These are phyloP conservation scores for Cyclotella baltica DNA, from an alignment of 108 stramenopile genomes.

Conservation along the genomic window DNA sequence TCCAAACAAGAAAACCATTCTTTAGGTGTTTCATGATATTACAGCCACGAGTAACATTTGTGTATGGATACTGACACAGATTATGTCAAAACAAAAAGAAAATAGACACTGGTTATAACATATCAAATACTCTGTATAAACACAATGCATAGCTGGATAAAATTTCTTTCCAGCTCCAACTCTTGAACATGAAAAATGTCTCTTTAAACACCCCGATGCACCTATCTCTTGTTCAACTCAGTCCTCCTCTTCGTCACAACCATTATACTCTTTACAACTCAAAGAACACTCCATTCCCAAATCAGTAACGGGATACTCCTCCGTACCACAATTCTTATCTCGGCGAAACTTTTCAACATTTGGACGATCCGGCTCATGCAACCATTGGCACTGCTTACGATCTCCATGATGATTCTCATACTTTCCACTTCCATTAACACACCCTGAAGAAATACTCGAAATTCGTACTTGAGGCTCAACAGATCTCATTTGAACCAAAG, in stretches of 20 bases:
- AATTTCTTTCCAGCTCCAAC: too few relatives aligned
- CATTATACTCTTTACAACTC: conserved; percentile 45
- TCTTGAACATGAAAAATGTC: too few relatives aligned
- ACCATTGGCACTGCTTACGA: conserved; percentile 35
- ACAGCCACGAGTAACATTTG: too few relatives aligned
- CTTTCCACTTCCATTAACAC: conserved; percentile 31
- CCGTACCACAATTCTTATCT: conserved; percentile 36
- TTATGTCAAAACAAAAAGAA: too few relatives aligned
- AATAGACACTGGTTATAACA: too few relatives aligned
- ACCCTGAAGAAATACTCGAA: background rate
- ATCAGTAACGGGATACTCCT: conserved; percentile 20
- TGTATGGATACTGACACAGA: too few relatives aligned
- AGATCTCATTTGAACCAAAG: background rate
- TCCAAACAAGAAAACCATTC: too few relatives aligned
- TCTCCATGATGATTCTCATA: conserved; percentile 26
- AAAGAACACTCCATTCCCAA: conserved; percentile 44
- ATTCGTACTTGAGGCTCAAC: background rate
- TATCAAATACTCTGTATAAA: too few relatives aligned
- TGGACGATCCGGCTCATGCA: conserved; percentile 14
- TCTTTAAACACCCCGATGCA: background rate
- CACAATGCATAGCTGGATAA: too few relatives aligned
- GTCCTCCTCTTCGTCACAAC: conserved; percentile 5
- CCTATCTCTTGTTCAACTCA: background rate
- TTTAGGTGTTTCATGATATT: too few relatives aligned
- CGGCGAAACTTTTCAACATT: conserved; percentile 20